Percentiles rank a stretch among this genome's conserved stretches.
phyloP scores from a whole-genome alignment of 164 flowering plant genomes.

The Warburgia ugandensis region DNA sequence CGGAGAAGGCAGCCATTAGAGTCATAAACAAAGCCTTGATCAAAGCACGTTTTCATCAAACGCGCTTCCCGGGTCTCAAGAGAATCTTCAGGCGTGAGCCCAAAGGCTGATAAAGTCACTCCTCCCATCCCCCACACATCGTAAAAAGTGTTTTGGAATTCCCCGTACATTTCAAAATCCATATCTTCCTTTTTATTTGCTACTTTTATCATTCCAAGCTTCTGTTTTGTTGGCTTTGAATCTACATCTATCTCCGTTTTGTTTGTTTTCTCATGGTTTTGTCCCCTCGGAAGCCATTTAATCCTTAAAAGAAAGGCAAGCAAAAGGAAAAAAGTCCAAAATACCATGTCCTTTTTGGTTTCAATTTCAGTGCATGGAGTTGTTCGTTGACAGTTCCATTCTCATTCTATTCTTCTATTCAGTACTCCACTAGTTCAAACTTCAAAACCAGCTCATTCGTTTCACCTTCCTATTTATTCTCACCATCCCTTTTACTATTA shows the following conservation, averaged over 20 bases:
- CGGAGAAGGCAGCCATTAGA: too few relatives aligned
- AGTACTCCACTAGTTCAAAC: conserved; percentile 19
- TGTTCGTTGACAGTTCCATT: conserved; percentile 28
- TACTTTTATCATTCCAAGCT: conserved; percentile 1
- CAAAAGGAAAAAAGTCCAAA: conserved; percentile 11
- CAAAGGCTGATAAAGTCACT: conserved; percentile 40
- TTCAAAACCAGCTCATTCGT: conserved; percentile 19
- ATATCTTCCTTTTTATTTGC: not conserved
- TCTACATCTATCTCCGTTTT: not conserved
- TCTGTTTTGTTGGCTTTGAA: not conserved
- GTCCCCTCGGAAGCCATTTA: not conserved
- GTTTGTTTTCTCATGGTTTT: not conserved
- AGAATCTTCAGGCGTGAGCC: conserved; percentile 40
- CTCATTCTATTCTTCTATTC: conserved; percentile 26
- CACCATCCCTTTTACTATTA: too few relatives aligned
- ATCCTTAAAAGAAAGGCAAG: not conserved
- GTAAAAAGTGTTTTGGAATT: conserved; percentile 5
- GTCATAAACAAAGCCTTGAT: too few relatives aligned
- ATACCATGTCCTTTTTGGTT: conserved; percentile 11
- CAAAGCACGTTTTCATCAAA: conserved; percentile 11
- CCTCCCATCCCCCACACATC: conserved; percentile 3
- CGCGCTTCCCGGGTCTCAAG: conserved; percentile 23
- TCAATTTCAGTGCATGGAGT: conserved; percentile 25
- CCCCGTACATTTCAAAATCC: conserved; percentile 2
- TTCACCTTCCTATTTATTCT: not conserved